Conservation (phyloP, 192 early-diverging fungal species). For the Umbelopsis isabellina region DNA sequence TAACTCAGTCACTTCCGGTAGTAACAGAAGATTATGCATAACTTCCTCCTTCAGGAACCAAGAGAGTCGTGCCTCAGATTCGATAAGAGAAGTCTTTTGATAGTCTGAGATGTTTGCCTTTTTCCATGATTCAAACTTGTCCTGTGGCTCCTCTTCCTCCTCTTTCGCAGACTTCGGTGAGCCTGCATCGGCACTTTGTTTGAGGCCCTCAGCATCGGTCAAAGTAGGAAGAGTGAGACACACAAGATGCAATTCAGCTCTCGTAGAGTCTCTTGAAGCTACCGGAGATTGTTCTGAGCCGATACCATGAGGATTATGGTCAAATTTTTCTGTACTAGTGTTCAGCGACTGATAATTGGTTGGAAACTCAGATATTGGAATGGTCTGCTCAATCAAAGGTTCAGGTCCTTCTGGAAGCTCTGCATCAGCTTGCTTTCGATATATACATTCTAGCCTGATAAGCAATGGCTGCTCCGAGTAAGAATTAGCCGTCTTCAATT, state of each 20-base stretch:
- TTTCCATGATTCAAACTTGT: background rate
- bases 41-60: conserved; percentile 71
- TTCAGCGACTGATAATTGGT: conserved; percentile 47
- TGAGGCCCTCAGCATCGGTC: background rate
- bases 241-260: conserved; percentile 65
- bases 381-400: conserved; percentile 16
- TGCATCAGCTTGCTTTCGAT: conserved; percentile 58
- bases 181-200: background rate
- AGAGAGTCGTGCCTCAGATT: conserved; percentile 55
- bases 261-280: conserved; percentile 68
- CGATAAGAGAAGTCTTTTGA: conserved; percentile 57
- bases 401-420: conserved; percentile 1
- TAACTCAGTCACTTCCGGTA: conserved; percentile 45
- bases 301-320: conserved; percentile 65
- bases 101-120: conserved; percentile 8
- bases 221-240: conserved; percentile 61
- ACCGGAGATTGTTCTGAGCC: conserved; percentile 67
- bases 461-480: conserved; percentile 72
- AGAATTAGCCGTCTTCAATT: conserved; percentile 46
- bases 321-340: conserved; percentile 18
- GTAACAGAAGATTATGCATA: conserved; percentile 63
- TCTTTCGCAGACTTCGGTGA: background rate
- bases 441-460: conserved; percentile 64
- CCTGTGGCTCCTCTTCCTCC: background rate
- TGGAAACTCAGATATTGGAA: conserved; percentile 61